Evolutionary conservation across 2,329 filamentous ascomycete species (phyloP), one percentile per base, ranked within the genome.

Genomic region (Pyricularia grisea): DNA sequence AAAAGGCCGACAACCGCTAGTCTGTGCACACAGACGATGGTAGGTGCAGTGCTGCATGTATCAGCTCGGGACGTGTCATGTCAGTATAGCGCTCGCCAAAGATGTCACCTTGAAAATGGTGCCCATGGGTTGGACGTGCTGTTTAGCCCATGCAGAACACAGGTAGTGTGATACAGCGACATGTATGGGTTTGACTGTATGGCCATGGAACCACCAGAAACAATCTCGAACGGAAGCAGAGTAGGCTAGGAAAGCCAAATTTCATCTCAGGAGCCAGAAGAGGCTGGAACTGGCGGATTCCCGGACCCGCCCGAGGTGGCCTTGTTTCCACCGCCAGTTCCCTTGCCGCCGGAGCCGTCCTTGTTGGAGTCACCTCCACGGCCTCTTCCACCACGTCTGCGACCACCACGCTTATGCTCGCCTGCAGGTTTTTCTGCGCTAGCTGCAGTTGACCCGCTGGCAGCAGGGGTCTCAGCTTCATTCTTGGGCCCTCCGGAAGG

Each of bases 381-480:
- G 58, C 71, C 68, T 23, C 71, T 66, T 25, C 71, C 68, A 20
- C 72, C 71, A 61, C 69, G 69, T 11, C 72, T 70, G 61, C 73
- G 68, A 23, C 70, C 69, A 55, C 67, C 66, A 65, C 73, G 70
- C 66, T 72, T 73, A 4, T 65, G 65, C 14, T 71, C 70, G 1
- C 36, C 68, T 12, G 42, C 36, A 14, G 64, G 68, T 30, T 63
- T 70, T 30, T 67, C 65, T 30, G 27, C 61, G 4, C 33, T 28
- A 7, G 66, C 36, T 14, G 63, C 20, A 3, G 65, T 31, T 2
- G 65, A 66, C 11, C 65, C 36, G 25, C 25, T 31, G 66, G 33
- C 42, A 30, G 28, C 55, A 12, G 27, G 27, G 66, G 50, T 58
- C 14, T 20, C 55, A 11, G 66, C 11, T 33, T 67, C 66, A n/a